These are phyloP conservation scores for Microdochium paspali DNA, from an alignment of 2,329 filamentous ascomycete species.

Conservation along the genomic window DNA sequence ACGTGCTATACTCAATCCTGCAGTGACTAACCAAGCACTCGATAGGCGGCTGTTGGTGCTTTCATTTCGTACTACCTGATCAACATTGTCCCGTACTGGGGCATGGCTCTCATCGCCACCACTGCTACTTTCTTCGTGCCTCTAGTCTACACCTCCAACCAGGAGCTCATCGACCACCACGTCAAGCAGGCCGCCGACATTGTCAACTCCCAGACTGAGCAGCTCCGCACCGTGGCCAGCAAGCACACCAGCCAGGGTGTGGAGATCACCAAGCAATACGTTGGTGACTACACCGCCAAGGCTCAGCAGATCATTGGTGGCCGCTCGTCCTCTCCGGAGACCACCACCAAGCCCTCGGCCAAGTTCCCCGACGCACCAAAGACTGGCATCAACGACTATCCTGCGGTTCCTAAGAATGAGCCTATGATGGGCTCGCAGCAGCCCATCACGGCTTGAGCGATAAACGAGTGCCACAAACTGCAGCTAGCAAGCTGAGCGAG, in stretches of 20 bases:
- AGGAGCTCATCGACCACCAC: slow-evolving; percentile 59
- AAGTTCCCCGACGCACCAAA: slow-evolving; percentile 19
- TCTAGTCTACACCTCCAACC: slow-evolving; percentile 56
- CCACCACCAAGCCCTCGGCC: slow-evolving; percentile 17
- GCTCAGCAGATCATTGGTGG: slow-evolving; percentile 54
- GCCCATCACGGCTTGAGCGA: neutral
- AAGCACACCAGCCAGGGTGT: slow-evolving; percentile 57
- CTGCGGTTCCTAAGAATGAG: slow-evolving; percentile 23
- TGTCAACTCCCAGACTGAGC: slow-evolving; percentile 52
- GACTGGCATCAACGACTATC: slow-evolving; percentile 34
- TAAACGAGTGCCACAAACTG: neutral
- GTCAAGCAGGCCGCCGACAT: slow-evolving; percentile 47
- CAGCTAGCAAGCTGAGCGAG: no score
- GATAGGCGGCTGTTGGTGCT: slow-evolving; percentile 47
- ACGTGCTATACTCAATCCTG: neutral
- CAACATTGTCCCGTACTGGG: slow-evolving; percentile 64
- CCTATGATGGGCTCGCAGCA: neutral
- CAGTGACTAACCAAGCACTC: slow-evolving; percentile 4
- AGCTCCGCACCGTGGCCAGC: slow-evolving; percentile 51
- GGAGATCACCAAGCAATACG: slow-evolving; percentile 56
- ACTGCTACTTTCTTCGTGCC: slow-evolving; percentile 52
- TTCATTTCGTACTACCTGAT: slow-evolving; percentile 60
- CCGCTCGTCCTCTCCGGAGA: slow-evolving; percentile 31
- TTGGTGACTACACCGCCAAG: slow-evolving; percentile 59
- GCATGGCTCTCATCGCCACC: slow-evolving; percentile 50